Percentiles rank a stretch among this genome's conserved stretches.
These are phyloP conservation scores for Karstenula rhodostoma DNA, from an alignment of 2,329 filamentous ascomycete genomes.

Conservation along the genomic window DNA sequence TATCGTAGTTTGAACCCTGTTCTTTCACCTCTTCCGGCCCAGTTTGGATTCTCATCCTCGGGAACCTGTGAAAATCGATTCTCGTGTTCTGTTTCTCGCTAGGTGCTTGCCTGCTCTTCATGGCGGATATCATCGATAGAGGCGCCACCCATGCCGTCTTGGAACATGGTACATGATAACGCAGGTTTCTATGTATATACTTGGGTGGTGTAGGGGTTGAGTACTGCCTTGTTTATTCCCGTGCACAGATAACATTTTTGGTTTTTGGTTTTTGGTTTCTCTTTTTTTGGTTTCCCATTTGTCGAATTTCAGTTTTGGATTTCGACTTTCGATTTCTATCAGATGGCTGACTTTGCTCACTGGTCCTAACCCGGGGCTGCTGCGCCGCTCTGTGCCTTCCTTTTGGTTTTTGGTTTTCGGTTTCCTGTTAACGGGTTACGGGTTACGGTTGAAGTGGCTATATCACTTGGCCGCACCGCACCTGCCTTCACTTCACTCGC, in stretches of 20 bases:
- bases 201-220: no score
- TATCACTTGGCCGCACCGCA: conserved; percentile 2
- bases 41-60: neutral
- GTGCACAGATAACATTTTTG: no score
- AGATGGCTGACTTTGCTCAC: neutral
- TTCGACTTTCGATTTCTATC: neutral
- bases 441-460: neutral
- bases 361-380: neutral
- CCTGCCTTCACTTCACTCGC: conserved; percentile 12
- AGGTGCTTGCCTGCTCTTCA: no score
- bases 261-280: no score
- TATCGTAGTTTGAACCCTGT: neutral
- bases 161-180: no score
- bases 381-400: neutral
- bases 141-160: no score
- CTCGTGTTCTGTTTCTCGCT: no score
- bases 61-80: neutral
- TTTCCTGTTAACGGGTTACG: neutral
- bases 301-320: no score
- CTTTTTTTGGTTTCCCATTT: no score
- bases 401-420: neutral
- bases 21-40: neutral
- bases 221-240: no score
- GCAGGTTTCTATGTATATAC: no score
- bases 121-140: no score